These are phyloP conservation scores for Tulasnella sp. DNA, from an alignment of 768 basidiomycete species.

Conservation along the genomic window DNA sequence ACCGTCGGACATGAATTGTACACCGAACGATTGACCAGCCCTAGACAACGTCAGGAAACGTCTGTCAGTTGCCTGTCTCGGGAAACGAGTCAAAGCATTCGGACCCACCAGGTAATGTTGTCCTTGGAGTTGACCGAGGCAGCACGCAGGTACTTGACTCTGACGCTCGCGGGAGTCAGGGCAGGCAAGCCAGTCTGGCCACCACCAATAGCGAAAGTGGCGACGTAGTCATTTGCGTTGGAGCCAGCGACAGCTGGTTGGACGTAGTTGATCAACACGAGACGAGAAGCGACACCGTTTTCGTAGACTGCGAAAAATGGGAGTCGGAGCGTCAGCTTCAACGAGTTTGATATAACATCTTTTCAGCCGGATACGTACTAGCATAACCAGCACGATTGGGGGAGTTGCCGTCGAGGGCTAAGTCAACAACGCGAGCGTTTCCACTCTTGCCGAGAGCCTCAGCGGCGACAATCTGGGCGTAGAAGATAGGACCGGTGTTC, in stretches of 20 bases:
- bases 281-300: slow-evolving; percentile 14
- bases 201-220: slow-evolving; percentile 19
- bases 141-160: slow-evolving; percentile 30
- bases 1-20: slow-evolving; percentile 24
- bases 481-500: slow-evolving; percentile 27
- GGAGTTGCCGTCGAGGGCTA: slow-evolving; percentile 7
- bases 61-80: not conserved
- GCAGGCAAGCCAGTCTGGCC: slow-evolving; percentile 16
- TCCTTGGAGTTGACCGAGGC: slow-evolving; percentile 27
- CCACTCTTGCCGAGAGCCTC: slow-evolving; percentile 26
- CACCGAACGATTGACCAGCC: slow-evolving; percentile 27
- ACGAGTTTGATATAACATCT: too few species aligned
- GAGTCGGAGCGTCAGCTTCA: not conserved
- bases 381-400: slow-evolving; percentile 21
- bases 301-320: slow-evolving; percentile 13
- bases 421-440: slow-evolving; percentile 20
- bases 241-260: slow-evolving; percentile 40
- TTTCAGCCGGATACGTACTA: not conserved
- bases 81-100: not conserved
- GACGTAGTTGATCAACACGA: slow-evolving; percentile 28
- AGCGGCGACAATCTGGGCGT: slow-evolving; percentile 23
- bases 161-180: not conserved
- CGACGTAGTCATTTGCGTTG: slow-evolving; percentile 20
- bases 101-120: slow-evolving; percentile 26
- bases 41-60: not conserved